Conservation (phyloP, 768 basidiomycete species). For the Leucogyrophana mollusca region DNA sequence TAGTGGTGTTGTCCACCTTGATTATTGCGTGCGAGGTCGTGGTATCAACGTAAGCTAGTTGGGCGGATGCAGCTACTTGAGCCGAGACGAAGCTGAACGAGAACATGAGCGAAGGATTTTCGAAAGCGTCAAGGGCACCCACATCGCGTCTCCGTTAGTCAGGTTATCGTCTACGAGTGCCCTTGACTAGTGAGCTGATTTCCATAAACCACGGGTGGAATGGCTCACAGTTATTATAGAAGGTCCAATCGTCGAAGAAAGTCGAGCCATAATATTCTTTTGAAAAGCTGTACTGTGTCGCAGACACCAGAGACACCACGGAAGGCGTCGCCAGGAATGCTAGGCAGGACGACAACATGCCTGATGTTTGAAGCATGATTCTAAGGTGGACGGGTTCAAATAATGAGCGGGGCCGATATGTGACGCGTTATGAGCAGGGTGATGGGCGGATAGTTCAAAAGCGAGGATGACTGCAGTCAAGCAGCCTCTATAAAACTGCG, state of each 20-base stretch:
- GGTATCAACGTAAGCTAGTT: slow-evolving; percentile 62
- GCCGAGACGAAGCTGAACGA: slow-evolving; percentile 47
- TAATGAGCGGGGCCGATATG: too few relatives aligned
- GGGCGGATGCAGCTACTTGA: slow-evolving; percentile 39
- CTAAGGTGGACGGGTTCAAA: too few relatives aligned
- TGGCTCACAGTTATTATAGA: slow-evolving; percentile 50
- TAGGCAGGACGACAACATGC: neutral
- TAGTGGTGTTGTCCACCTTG: slow-evolving; percentile 69
- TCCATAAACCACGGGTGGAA: neutral
- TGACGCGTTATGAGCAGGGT: too few relatives aligned
- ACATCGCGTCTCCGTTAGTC: slow-evolving; percentile 65
- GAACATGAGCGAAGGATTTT: slow-evolving; percentile 1
- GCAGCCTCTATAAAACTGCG: too few relatives aligned
- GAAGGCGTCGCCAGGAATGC: neutral
- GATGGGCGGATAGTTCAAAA: too few relatives aligned
- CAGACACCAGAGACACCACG: slow-evolving; percentile 13
- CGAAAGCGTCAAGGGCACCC: slow-evolving; percentile 9
- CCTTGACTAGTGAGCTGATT: neutral
- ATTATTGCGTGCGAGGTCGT: slow-evolving; percentile 72
- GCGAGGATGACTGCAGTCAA: too few relatives aligned
- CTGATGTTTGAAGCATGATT: slow-evolving; percentile 8
- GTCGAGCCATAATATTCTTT: slow-evolving; percentile 56
- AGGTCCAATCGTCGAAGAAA: slow-evolving; percentile 71
- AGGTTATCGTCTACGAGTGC: slow-evolving; percentile 57
- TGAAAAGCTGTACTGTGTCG: slow-evolving; percentile 48